phyloP scores from a whole-genome alignment of 768 basidiomycete species.

The Crassisporium funariophilum region DNA sequence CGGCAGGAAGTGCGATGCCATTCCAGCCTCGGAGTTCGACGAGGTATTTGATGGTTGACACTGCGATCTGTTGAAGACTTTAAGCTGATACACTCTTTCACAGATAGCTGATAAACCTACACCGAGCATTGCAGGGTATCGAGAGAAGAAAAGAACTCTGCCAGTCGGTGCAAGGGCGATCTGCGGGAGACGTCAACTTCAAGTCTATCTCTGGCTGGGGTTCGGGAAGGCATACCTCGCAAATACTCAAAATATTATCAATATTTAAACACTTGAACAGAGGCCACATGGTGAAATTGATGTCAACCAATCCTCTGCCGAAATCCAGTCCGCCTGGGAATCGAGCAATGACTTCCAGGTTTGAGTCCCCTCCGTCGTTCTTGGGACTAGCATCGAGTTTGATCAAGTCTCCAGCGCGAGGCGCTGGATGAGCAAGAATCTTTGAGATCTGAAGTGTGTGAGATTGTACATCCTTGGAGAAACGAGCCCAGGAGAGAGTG shows the following conservation, averaged over 20 bases:
- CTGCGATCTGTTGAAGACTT: constrained; percentile 62
- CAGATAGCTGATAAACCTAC: constrained; percentile 37
- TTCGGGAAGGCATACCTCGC: constrained; percentile 58
- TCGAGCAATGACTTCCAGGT: constrained; percentile 82
- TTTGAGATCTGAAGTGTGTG: constrained; percentile 90
- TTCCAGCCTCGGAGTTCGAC: constrained; percentile 94
- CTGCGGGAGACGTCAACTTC: constrained; percentile 41
- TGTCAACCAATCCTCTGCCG: constrained; percentile 86
- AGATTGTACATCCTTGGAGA: constrained; percentile 91
- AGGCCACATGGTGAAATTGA: constrained; percentile 98
- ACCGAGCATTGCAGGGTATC: constrained; percentile 90
- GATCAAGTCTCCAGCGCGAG: constrained; percentile 84
- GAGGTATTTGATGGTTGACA: constrained; percentile 88
- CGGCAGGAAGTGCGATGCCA: constrained; percentile 79
- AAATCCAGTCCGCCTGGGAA: constrained; percentile 96
- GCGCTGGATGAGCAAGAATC: constrained; percentile 85
- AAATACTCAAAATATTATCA: constrained; percentile 91
- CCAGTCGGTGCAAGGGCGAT: constrained; percentile 88
- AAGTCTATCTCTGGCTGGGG: background rate
- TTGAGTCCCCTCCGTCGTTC: constrained; percentile 50
- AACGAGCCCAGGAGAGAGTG: constrained; percentile 93
- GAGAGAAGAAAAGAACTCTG: constrained; percentile 83
- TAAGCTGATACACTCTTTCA: background rate
- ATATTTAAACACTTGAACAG: constrained; percentile 91
- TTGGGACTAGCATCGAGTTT: constrained; percentile 82